Evolutionary conservation across 2,329 filamentous ascomycete species (phyloP), one percentile per base, ranked within the genome.

Genomic region (Zasmidium citrigriseum): DNA sequence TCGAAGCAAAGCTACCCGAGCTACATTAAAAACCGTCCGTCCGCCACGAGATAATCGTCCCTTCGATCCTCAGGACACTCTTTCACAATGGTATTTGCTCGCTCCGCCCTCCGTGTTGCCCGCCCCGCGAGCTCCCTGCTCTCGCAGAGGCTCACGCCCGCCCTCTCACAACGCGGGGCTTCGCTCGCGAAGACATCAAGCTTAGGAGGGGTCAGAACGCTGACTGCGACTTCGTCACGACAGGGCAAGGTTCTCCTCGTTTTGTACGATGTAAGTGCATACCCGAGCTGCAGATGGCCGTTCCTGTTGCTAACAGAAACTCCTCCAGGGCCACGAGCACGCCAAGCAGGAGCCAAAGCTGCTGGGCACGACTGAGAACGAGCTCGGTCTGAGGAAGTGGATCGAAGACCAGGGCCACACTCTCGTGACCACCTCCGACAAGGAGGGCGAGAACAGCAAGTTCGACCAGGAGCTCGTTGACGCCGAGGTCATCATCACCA

Each of bases 401-500:
- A 88, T 99, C 69, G 95, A 98, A 83, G 90, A 93, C 63, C 89
- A 96, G 77, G 95, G 95, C 72, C 95, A 99, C 86, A 96, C 91
- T 64, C 86, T 99, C 62, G 86, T 99, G 69, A 99, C 95, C 71
- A 99, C 95, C 66, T 96, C 93, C 47, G 91, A 97, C 84, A 99
- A 99, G 84, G 95, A 99, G 70, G 89, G 91, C 67, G 89, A 91
- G 81, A 85, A 89, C 84, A 98, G 93, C 61, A 89, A 84, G 68
- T 98, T 99, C 69, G 95, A 98, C 79, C 85, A 93, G 82, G 91
- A 99, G 81, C 86, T 99, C 55, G 92, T 95, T 62, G 95, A 98
- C 75, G 92, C 95, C 63, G 95, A 99, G 80, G 84, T 99, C 78
- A 98, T 99, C 85, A 98, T 99, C 80, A 99, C 95, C 69, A 99